Base-by-base conservation (phyloP, 2,329 filamentous ascomycete species). In the Fusarium anguioides region DNA sequence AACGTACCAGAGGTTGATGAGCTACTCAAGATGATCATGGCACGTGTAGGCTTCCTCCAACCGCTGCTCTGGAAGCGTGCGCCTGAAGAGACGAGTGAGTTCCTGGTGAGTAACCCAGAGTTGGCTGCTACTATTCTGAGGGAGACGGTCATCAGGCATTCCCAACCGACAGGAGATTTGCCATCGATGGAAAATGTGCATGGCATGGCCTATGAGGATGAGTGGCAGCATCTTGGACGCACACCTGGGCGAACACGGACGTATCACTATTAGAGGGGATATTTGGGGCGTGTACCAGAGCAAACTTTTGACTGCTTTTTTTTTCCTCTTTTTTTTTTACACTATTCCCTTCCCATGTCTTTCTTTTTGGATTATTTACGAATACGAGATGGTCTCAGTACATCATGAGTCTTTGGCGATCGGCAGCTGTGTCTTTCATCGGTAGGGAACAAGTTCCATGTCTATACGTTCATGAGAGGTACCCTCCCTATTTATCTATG, bases 11-110 rank as follows among this genome's bases (percentile, higher is more conserved):
- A 80, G 56, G 72, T 74, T 11, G 82, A 85, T 54, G 69, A 73
- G 1, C 69, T 84, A 37, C 75, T 84, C 46, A 81, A 78, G 60
- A 84, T 84, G 80, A 71, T 85, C 14, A 80, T 84, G 64, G 82
- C 82, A 9, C 75, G 83, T 33, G 78, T 84, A 8, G 83, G 82
- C 4, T 84, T 84, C 62, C 71, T 85, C 31, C 81, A 83, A 70
- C 77, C 81, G 11, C 61, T 76, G 26, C 62, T 83, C n/a, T 84
- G 80, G 80, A 77, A 79, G 59, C 74, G 75, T 17, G 71, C 71
- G 17, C 80, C 78, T 5, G 74, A 78, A 33, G 79, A 80, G 58
- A 83, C 81, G 12, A 72, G 75, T 27, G 73, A 74, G 15, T 85
- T 84, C 60, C 72, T 83, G 56, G 65, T 80, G 4, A 76, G 75